These are phyloP conservation scores for Striga hermonthica DNA, from an alignment of 305 asterid genomes.

Conservation along the genomic window DNA sequence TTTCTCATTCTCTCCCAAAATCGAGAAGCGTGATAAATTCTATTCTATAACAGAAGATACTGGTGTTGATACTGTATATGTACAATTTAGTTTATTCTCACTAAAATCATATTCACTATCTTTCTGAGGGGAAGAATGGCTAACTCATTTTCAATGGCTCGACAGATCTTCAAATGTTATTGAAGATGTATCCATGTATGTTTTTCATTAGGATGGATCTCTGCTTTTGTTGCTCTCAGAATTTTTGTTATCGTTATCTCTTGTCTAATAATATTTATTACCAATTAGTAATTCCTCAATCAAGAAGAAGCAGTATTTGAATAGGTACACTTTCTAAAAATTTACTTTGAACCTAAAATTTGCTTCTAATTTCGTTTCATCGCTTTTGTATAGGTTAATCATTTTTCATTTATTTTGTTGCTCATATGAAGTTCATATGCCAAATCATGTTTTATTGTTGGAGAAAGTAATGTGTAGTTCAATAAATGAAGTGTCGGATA, in stretches of 20 bases:
- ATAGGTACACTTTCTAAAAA: slow-evolving; percentile 47
- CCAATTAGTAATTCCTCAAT: slow-evolving; percentile 48
- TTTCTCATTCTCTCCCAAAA: too few species aligned
- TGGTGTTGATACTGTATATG: not conserved
- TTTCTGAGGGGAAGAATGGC: slow-evolving; percentile 87
- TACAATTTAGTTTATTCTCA: slow-evolving; percentile 9
- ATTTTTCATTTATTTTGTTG: slow-evolving; percentile 39
- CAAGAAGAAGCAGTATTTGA: slow-evolving; percentile 91
- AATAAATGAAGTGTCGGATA: too few species aligned
- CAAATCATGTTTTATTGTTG: too few species aligned
- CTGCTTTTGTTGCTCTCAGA: slow-evolving; percentile 26
- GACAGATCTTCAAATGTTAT: slow-evolving; percentile 64
- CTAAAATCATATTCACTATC: slow-evolving; percentile 22
- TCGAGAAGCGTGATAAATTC: too few species aligned
- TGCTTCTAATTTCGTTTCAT: slow-evolving; percentile 9
- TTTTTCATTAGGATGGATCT: slow-evolving; percentile 19
- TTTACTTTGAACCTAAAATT: not conserved
- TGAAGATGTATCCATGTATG: slow-evolving; percentile 83
- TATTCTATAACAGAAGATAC: slow-evolving; percentile 12
- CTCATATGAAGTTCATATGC: too few species aligned
- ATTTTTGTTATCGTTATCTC: not conserved
- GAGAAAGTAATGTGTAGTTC: too few species aligned
- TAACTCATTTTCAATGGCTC: slow-evolving; percentile 85
- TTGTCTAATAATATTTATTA: slow-evolving; percentile 11
- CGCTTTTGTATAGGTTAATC: slow-evolving; percentile 57